A percentile compares a stretch with the other conserved stretches of the same genome.
These are phyloP conservation scores for Apophysomyces trapeziformis DNA, from an alignment of 371 early-diverging fungal species.

Conservation along the genomic window DNA sequence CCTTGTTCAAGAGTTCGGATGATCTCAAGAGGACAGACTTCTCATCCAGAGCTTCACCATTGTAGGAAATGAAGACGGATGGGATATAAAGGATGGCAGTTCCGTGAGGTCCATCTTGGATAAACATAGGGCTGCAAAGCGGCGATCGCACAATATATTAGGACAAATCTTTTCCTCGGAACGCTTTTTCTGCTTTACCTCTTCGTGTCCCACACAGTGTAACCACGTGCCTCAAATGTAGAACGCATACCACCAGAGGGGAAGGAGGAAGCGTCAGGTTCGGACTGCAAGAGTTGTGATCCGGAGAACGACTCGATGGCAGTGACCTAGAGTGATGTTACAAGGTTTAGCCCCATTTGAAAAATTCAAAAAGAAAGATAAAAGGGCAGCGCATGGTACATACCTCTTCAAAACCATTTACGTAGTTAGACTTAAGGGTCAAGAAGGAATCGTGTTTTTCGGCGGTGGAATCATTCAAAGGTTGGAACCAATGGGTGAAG, in stretches of 20 bases:
- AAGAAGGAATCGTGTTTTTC: conserved; percentile 99
- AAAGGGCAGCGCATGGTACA: neutral
- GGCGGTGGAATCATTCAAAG: conserved; percentile 96
- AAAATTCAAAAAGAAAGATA: too few species aligned
- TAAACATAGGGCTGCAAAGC: conserved; percentile 87
- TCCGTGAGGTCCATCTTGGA: conserved; percentile 91
- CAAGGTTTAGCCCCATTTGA: too few species aligned
- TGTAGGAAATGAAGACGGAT: conserved; percentile 97
- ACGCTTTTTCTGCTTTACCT: conserved; percentile 41
- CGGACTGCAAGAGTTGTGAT: conserved; percentile 94
- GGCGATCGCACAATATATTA: neutral
- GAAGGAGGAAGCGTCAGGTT: conserved; percentile 99
- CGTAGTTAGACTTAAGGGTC: conserved; percentile 75
- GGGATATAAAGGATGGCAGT: conserved; percentile 94
- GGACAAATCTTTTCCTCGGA: neutral
- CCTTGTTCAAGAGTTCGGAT: conserved; percentile 80
- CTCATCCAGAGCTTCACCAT: conserved; percentile 98
- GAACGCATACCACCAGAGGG: conserved; percentile 98
- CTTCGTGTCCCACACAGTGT: conserved; percentile 98
- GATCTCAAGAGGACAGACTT: conserved; percentile 96
- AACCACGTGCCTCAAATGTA: conserved; percentile 99
- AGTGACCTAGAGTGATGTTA: conserved; percentile 53
- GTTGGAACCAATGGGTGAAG: conserved; percentile 99
- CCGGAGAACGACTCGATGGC: conserved; percentile 96
- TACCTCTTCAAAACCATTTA: conserved; percentile 82